These are phyloP conservation scores for Xylaria acuta DNA, from an alignment of 495 filamentous ascomycete genomes.

Conservation along the genomic window DNA sequence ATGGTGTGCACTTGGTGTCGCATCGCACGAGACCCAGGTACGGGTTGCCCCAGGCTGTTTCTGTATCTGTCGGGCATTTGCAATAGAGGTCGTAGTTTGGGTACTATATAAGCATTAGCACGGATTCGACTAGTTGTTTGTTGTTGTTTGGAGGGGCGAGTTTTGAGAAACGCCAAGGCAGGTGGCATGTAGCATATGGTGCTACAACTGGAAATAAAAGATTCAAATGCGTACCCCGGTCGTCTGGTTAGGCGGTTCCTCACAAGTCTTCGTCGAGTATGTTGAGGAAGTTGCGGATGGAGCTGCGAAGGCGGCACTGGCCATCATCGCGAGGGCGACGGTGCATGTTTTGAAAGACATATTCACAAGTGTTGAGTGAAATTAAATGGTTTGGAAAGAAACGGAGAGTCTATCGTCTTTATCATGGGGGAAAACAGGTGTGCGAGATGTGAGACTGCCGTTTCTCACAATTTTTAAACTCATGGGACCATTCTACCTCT, in stretches of 20 bases:
- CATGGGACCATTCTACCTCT: neutral
- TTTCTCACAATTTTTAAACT: neutral
- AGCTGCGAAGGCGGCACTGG: slow-evolving; percentile 6
- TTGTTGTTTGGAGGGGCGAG: neutral
- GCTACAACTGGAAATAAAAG: neutral
- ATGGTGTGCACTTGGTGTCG: slow-evolving; percentile 34
- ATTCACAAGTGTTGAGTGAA: neutral
- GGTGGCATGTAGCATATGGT: neutral
- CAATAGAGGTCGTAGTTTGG: slow-evolving; percentile 39
- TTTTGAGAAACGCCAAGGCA: neutral
- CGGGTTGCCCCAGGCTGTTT: slow-evolving; percentile 35
- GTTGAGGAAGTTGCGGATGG: neutral
- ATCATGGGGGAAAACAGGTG: neutral
- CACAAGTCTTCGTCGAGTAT: slow-evolving; percentile 9
- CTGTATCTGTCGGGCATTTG: slow-evolving; percentile 29
- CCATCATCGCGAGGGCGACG: slow-evolving; percentile 2
- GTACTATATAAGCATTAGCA: slow-evolving; percentile 20
- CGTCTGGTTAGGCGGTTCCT: slow-evolving; percentile 22
- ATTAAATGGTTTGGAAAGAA: neutral
- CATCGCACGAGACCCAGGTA: slow-evolving; percentile 37
- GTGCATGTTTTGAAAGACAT: slow-evolving; percentile 18
- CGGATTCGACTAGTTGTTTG: neutral
- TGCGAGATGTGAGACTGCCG: neutral
- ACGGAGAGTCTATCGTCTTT: neutral
- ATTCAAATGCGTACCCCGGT: slow-evolving; percentile 16